Evolutionary conservation across 129 eudicot genomes (phyloP).

Genomic region (Centella asiatica): DNA sequence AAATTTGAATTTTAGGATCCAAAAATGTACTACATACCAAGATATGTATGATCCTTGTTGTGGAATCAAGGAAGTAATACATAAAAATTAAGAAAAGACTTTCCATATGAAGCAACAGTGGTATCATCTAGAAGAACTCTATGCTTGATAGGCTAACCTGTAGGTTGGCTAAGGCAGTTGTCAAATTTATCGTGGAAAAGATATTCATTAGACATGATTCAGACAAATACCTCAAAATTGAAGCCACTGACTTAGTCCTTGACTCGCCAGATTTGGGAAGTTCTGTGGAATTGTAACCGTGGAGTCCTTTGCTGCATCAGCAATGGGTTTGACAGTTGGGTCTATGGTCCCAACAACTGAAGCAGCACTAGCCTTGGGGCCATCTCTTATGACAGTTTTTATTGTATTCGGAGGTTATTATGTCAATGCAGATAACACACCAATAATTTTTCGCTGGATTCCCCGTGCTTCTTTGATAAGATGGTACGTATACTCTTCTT

Average conservation of each 20-base stretch:
- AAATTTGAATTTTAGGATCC: too few relatives aligned
- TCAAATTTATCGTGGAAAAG: neutral
- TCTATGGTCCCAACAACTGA: slow-evolving; percentile 96
- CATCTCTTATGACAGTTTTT: slow-evolving; percentile 95
- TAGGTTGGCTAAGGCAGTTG: neutral
- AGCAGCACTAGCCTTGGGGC: slow-evolving; percentile 97
- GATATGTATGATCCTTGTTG: too few relatives aligned
- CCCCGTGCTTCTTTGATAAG: slow-evolving; percentile 93
- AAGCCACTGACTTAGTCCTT: slow-evolving; percentile 12
- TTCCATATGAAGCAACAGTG: too few relatives aligned
- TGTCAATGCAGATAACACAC: slow-evolving; percentile 93
- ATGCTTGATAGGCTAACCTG: neutral
- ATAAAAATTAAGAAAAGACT: too few relatives aligned
- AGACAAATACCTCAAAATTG: too few relatives aligned
- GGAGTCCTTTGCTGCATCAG: slow-evolving; percentile 96
- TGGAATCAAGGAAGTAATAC: too few relatives aligned
- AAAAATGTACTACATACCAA: too few relatives aligned
- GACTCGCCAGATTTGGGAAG: slow-evolving; percentile 63
- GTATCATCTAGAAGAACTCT: neutral
- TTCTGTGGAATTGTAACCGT: slow-evolving; percentile 85
- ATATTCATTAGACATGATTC: neutral
- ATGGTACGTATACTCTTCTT: slow-evolving; percentile 43
- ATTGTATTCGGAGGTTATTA: slow-evolving; percentile 96
- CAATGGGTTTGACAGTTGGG: slow-evolving; percentile 98
- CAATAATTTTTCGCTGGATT: slow-evolving; percentile 90